Percentiles rank a stretch among this genome's conserved stretches.
Evolutionary conservation across 2,329 filamentous ascomycete species (phyloP).

Genomic region (Talaromyces pinophilus): DNA sequence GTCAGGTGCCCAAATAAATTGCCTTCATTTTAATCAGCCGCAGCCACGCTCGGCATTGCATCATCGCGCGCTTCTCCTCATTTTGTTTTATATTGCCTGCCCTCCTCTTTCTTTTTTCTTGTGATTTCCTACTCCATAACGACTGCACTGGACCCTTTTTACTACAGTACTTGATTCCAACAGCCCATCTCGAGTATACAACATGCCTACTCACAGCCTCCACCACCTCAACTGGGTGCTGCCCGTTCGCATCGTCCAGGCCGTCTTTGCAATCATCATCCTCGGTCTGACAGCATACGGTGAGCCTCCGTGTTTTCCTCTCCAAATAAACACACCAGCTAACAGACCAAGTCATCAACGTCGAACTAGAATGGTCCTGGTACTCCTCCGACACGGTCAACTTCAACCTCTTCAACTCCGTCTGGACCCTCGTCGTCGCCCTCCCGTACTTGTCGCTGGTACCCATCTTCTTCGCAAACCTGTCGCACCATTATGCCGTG

Average conservation of each 20-base stretch:
- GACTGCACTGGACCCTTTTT: not conserved
- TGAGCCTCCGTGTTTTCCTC: constrained; percentile 38
- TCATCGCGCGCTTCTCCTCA: not conserved
- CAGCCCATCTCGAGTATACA: not conserved
- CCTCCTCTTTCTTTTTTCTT: not conserved
- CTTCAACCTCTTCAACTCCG: constrained; percentile 76
- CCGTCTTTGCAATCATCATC: constrained; percentile 69
- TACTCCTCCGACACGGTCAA: constrained; percentile 61
- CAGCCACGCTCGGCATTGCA: constrained; percentile 20
- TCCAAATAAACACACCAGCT: constrained; percentile 1
- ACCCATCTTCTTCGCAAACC: constrained; percentile 61
- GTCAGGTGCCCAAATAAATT: not conserved
- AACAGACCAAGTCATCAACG: constrained; percentile 54
- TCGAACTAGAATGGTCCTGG: constrained; percentile 47
- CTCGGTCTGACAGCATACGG: constrained; percentile 74
- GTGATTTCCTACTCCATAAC: not conserved
- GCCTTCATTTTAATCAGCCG: not conserved
- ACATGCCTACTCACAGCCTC: constrained; percentile 19
- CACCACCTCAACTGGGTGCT: constrained; percentile 23
- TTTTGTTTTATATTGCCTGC: not conserved
- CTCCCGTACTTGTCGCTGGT: constrained; percentile 70
- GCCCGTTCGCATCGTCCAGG: constrained; percentile 67
- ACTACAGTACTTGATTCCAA: not conserved
- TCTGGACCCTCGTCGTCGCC: constrained; percentile 72
- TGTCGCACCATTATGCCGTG: constrained; percentile 66